Conservation (phyloP, 177 flowering plant species). For the Tripterygium wilfordii region DNA sequence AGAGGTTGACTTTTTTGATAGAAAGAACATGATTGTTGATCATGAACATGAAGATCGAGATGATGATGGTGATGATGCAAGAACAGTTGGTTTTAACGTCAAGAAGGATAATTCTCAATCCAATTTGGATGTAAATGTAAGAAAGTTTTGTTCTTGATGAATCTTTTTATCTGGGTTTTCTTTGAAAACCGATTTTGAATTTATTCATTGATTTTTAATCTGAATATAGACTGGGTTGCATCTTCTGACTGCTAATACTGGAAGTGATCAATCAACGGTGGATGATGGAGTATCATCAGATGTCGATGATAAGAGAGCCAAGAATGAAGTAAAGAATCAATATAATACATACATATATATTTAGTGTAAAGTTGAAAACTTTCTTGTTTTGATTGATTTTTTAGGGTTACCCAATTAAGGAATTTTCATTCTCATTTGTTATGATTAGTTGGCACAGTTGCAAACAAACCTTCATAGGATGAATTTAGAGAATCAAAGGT, state of each 20-base stretch:
- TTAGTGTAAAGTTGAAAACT: too few species aligned
- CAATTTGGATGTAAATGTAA: slow-evolving; percentile 54
- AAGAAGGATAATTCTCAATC: slow-evolving; percentile 47
- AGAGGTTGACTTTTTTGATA: slow-evolving; percentile 71
- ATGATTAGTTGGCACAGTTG: slow-evolving; percentile 37
- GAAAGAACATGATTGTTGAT: slow-evolving; percentile 10
- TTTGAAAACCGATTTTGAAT: background rate
- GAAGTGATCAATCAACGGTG: slow-evolving; percentile 53
- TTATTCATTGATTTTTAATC: background rate
- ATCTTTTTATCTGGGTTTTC: background rate
- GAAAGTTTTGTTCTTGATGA: slow-evolving; percentile 11
- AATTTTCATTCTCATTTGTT: background rate
- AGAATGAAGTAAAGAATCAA: slow-evolving; percentile 36
- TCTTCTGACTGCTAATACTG: slow-evolving; percentile 43
- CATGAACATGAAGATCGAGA: slow-evolving; percentile 7
- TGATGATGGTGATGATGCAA: background rate
- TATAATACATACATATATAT: background rate
- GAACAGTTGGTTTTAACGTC: slow-evolving; percentile 9
- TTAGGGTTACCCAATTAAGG: too few species aligned
- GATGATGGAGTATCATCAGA: slow-evolving; percentile 44
- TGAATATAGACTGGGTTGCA: slow-evolving; percentile 47
- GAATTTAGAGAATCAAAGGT: slow-evolving; percentile 47
- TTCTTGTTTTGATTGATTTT: too few species aligned
- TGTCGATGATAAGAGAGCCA: slow-evolving; percentile 33
- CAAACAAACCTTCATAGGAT: slow-evolving; percentile 49